Conservation (phyloP, 495 filamentous ascomycete genomes). For the Usnea hakonensis region DNA sequence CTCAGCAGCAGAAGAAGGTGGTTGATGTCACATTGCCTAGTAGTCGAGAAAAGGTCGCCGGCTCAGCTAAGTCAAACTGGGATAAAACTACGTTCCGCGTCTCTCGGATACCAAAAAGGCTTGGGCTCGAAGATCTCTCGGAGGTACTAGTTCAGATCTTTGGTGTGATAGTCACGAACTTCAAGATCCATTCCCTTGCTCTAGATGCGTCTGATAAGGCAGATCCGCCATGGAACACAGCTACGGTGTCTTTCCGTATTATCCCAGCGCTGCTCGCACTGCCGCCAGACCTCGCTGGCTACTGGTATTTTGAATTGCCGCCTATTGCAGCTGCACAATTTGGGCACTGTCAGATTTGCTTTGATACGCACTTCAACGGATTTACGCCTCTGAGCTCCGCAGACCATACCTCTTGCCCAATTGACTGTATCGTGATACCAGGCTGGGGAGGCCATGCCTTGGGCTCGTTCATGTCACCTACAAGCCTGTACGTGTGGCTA, state of each 20-base stretch:
- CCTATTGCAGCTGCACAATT: background rate
- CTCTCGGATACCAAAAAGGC: background rate
- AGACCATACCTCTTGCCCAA: background rate
- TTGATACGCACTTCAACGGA: constrained; percentile 14
- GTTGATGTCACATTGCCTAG: too few species aligned
- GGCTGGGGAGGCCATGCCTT: constrained; percentile 26
- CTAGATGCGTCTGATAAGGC: background rate
- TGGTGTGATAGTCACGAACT: background rate
- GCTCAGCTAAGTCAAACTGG: background rate
- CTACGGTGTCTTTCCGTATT: background rate
- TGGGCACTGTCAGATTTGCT: background rate
- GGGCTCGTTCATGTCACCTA: constrained; percentile 23
- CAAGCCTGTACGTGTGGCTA: constrained; percentile 20
- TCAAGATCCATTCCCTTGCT: background rate
- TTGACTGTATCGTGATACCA: constrained; percentile 23
- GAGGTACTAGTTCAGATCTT: background rate
- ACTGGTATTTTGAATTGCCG: background rate
- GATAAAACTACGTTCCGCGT: background rate
- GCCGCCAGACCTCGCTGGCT: too few species aligned
- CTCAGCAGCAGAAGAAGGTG: too few species aligned
- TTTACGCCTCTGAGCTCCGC: constrained; percentile 4
- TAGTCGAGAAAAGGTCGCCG: too few species aligned
- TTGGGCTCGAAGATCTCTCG: background rate
- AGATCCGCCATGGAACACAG: background rate
- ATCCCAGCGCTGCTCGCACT: background rate